Percentiles rank a stretch among this genome's conserved stretches.
Conservation (phyloP, 305 asterid genomes). For the Fraxinus paxiana region DNA sequence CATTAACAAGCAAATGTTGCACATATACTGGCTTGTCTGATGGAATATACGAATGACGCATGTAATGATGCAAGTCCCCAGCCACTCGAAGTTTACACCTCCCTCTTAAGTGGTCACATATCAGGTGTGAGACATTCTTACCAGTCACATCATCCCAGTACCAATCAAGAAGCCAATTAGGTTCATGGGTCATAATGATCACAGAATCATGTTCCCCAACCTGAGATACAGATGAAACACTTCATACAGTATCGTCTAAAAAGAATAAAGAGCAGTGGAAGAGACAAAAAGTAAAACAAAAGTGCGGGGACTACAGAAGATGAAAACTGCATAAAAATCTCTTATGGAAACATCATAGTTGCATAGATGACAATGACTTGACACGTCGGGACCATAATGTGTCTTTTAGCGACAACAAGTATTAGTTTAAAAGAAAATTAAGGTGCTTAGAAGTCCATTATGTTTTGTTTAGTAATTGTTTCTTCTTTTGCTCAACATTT, state of each 20-base stretch:
- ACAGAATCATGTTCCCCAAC: slow-evolving; percentile 77
- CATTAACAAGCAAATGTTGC: slow-evolving; percentile 91
- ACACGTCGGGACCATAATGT: background rate
- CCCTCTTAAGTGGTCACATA: slow-evolving; percentile 73
- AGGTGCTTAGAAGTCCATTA: background rate
- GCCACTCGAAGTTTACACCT: slow-evolving; percentile 92
- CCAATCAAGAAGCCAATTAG: slow-evolving; percentile 96
- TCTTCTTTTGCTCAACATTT: background rate
- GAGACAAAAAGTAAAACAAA: background rate
- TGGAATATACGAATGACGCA: slow-evolving; percentile 83
- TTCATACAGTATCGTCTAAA: slow-evolving; percentile 2
- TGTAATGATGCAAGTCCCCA: slow-evolving; percentile 96
- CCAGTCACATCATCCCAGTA: slow-evolving; percentile 76
- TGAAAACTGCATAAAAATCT: background rate
- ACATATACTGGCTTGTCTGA: slow-evolving; percentile 74
- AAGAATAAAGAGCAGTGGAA: background rate
- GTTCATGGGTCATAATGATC: slow-evolving; percentile 97
- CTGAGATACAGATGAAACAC: slow-evolving; percentile 37
- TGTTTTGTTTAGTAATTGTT: background rate
- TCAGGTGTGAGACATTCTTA: slow-evolving; percentile 68
- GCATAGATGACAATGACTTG: background rate
- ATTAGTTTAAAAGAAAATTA: background rate
- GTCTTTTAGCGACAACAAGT: background rate
- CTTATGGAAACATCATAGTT: background rate
- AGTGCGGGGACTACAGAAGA: background rate